Percentiles rank a stretch among this genome's conserved stretches.
phyloP scores from a whole-genome alignment of 2,329 filamentous ascomycete species.

The Aspergillus caelatus region DNA sequence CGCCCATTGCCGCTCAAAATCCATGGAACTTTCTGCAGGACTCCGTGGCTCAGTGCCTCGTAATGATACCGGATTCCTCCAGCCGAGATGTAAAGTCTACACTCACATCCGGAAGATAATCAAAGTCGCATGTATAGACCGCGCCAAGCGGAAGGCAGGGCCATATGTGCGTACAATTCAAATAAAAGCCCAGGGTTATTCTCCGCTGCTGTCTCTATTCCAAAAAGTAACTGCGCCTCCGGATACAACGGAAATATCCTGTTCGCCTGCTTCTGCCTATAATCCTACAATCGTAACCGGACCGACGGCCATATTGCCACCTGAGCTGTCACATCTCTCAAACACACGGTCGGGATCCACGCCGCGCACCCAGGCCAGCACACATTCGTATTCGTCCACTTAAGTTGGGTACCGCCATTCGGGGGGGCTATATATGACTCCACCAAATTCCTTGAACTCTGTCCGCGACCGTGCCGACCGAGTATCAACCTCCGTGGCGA shows the following conservation, averaged over 20 bases:
- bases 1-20: conserved; percentile 25
- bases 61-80: conserved; percentile 29
- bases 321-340: background rate
- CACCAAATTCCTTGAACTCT: background rate
- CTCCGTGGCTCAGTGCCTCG: conserved; percentile 31
- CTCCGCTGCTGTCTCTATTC: background rate
- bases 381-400: background rate
- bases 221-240: background rate
- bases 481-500: background rate
- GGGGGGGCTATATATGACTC: background rate
- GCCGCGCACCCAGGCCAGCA: background rate
- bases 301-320: background rate
- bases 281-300: background rate
- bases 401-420: background rate
- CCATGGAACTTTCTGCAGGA: conserved; percentile 37
- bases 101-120: conserved; percentile 31
- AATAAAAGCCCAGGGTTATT: background rate
- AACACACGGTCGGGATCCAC: background rate
- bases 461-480: background rate
- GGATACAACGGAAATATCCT: background rate
- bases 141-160: no score
- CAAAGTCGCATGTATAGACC: conserved; percentile 32
- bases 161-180: background rate
- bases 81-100: conserved; percentile 24
- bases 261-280: background rate